Base-by-base conservation (phyloP, 169 alveolate species). In the Cryptosporidium ubiquitum region DNA sequence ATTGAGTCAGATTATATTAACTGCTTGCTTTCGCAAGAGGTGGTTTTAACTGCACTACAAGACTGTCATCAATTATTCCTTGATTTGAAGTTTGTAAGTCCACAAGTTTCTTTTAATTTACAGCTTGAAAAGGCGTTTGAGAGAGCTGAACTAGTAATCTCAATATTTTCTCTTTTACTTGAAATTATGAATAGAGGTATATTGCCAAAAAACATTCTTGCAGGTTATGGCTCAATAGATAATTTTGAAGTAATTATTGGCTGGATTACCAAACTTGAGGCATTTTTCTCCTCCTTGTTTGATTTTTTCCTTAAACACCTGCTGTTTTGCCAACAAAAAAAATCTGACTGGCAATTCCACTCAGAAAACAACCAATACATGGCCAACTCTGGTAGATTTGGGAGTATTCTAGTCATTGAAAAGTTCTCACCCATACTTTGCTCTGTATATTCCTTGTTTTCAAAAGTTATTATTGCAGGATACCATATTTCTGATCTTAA, bases 171-270 rank as follows among this genome's bases (percentile, higher is more conserved):
- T 0, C 69, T 79, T 40, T 40, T 79, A 3, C 26, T 61, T 60
- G 66, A 79, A 64, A 44, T 79, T 23, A 79, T 64, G 4, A 42
- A 79, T 42, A 79, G 69, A 16, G 89, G 89, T 5, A 29, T 79
- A 18, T 16, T 79, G 35, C 89, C 89, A 16, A 64, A 79, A n/a
- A 64, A 64, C 37, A 60, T 68, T 58, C 37, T 79, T 42, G 89
- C 79, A 18, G 89, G 89, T 5, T 79, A 79, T 79, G 89, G 89
- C 10, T 79, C 89, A 31, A 79, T 61, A 16, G 89, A 79, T 40
- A 64, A 58, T 35, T 79, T 79, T 61, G 79, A 61, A 61, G 47
- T 64, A 5, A 79, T 79, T 60, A 5, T 39, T 44, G 33, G 55
- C 16, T 79, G 89, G 89, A 79, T 79, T 14, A 31, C 14, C 29